Evolutionary conservation across 257 asterid species (phyloP).

Genomic region (Rubia yunnanensis): DNA sequence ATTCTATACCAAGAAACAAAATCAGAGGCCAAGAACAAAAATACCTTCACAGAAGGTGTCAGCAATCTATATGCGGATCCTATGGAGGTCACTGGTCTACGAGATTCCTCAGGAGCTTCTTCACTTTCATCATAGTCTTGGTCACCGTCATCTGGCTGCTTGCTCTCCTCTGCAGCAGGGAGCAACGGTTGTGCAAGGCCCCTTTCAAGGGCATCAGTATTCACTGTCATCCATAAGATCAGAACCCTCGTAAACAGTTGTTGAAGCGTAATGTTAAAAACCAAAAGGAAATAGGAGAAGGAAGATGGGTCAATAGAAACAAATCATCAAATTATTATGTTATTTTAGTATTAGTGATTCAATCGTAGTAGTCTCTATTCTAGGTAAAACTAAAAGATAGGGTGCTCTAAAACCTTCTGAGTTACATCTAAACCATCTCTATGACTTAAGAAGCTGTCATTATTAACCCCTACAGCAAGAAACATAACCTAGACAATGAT

Average conservation of each 20-base stretch:
- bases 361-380: not conserved
- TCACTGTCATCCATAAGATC: conserved; percentile 24
- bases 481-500: not conserved
- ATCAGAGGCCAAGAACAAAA: not conserved
- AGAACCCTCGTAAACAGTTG: conserved; percentile 7
- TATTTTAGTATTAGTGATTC: not conserved
- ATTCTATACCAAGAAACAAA: conserved; percentile 3
- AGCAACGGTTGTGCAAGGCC: conserved; percentile 77
- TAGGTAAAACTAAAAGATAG: not conserved
- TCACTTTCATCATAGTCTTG: conserved; percentile 78
- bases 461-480: not conserved
- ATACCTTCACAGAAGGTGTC: conserved; percentile 95
- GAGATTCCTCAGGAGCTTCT: conserved; percentile 77
- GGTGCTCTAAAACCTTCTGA: not conserved
- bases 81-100: conserved; percentile 69
- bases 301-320: not conserved
- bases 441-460: not conserved
- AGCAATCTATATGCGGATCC: conserved; percentile 76
- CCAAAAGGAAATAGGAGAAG: not conserved
- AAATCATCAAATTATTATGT: not conserved
- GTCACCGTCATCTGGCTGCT: conserved; percentile 55
- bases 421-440: not conserved
- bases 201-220: conserved; percentile 64
- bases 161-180: conserved; percentile 33
- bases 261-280: not conserved